phyloP scores from a whole-genome alignment of 148 eudicot species.

The Polygonum aviculare region DNA sequence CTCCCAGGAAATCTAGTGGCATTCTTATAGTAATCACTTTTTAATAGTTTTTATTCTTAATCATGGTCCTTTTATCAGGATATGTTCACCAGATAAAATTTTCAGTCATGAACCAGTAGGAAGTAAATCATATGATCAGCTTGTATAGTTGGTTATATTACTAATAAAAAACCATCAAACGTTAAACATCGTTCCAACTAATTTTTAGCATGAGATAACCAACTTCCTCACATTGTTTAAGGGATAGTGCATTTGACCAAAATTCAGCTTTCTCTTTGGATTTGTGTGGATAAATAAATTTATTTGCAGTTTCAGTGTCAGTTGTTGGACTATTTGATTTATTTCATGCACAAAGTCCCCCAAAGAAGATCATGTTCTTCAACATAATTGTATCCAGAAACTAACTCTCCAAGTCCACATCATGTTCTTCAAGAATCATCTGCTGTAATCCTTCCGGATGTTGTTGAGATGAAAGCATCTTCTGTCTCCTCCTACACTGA shows the following conservation, averaged over 20 bases:
- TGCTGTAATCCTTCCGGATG: neutral
- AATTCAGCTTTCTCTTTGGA: neutral
- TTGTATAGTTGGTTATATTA: neutral
- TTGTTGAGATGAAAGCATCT: too few species aligned
- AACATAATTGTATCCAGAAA: neutral
- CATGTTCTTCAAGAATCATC: neutral
- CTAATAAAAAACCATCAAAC: neutral
- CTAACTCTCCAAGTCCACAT: neutral
- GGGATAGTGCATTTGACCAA: neutral
- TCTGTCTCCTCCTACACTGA: neutral
- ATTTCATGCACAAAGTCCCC: neutral
- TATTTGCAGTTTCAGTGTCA: neutral
- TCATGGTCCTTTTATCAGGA: neutral
- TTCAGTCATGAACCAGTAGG: neutral
- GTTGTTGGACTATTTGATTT: neutral
- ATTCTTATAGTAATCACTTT: neutral
- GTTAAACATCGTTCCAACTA: neutral
- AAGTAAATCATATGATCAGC: neutral
- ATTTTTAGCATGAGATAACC: neutral
- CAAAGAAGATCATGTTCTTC: neutral
- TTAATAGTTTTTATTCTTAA: neutral
- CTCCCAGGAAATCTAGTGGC: neutral
- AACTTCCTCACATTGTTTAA: neutral
- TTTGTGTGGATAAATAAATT: neutral
- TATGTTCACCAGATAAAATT: neutral